These are phyloP conservation scores for Aspergillus glaucus DNA, from an alignment of 2,329 filamentous ascomycete genomes.

Conservation along the genomic window DNA sequence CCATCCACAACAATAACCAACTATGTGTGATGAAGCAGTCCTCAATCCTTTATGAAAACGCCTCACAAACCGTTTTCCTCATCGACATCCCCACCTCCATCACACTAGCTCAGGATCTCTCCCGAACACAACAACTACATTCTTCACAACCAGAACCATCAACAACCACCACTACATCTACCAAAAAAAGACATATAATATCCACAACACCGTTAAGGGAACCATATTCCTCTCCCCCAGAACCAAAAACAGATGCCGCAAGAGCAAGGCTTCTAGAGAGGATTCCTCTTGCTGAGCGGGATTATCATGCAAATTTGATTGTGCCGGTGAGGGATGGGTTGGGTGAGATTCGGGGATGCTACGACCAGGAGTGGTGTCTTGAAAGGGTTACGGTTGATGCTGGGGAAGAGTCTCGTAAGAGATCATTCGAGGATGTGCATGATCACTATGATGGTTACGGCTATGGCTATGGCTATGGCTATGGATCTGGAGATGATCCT, in stretches of 20 bases:
- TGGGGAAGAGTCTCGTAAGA: background rate
- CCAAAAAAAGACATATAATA: conserved; percentile 25
- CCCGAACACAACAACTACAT: conserved; percentile 2
- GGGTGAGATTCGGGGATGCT: conserved; percentile 19
- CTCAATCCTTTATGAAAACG: conserved; percentile 49
- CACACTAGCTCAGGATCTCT: conserved; percentile 44
- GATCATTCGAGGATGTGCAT: background rate
- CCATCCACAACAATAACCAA: background rate
- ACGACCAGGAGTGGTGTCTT: conserved; percentile 30
- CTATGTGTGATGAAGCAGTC: conserved; percentile 9
- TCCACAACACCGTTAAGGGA: conserved; percentile 41
- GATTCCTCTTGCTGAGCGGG: conserved; percentile 28
- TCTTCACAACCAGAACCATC: background rate
- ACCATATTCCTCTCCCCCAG: conserved; percentile 44
- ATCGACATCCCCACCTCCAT: conserved; percentile 57
- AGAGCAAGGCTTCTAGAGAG: conserved; percentile 33
- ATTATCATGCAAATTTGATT: conserved; percentile 22
- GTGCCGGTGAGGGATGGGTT: conserved; percentile 36
- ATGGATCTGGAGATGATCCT: background rate
- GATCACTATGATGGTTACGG: background rate
- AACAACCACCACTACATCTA: background rate
- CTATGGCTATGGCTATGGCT: background rate
- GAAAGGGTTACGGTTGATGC: conserved; percentile 4
- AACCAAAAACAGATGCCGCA: conserved; percentile 46
- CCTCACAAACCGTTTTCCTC: conserved; percentile 40